These are phyloP conservation scores for Delphinella strobiligena DNA, from an alignment of 2,329 filamentous ascomycete species.

Conservation along the genomic window DNA sequence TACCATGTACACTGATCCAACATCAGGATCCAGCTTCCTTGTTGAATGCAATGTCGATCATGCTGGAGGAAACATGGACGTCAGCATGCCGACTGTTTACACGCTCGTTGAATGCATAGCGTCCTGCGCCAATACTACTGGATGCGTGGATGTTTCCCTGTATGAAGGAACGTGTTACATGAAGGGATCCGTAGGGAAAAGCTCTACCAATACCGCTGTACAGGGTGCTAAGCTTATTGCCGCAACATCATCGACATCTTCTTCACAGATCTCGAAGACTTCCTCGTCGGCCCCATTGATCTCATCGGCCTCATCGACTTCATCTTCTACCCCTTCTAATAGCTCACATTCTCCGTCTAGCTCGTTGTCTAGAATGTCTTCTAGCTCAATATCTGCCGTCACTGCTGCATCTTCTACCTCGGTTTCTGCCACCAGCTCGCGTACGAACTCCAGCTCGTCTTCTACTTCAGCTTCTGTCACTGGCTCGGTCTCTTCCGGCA, in stretches of 20 bases:
- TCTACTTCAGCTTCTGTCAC: conserved; percentile 1
- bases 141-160: conserved; percentile 17
- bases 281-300: not conserved
- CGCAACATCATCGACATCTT: not conserved
- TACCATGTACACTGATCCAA: conserved; percentile 12
- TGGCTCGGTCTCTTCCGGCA: conserved; percentile 1
- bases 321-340: not conserved
- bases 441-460: not conserved
- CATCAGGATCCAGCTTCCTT: conserved; percentile 12
- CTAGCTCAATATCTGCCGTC: not conserved
- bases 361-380: not conserved
- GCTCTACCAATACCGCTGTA: conserved; percentile 8
- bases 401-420: not conserved
- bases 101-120: conserved; percentile 14
- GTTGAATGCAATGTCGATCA: conserved; percentile 20
- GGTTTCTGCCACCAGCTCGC: not conserved
- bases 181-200: conserved; percentile 12
- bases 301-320: not conserved
- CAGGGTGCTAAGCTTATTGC: conserved; percentile 10
- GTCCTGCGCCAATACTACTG: conserved; percentile 12
- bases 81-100: conserved; percentile 11
- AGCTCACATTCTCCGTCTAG: not conserved
- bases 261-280: too few species aligned
- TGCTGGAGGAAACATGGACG: conserved; percentile 18
- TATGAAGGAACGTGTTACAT: conserved; percentile 18